These are phyloP conservation scores for Saturnispora zaruensis DNA, from an alignment of 805 yeast genomes.

Conservation along the genomic window DNA sequence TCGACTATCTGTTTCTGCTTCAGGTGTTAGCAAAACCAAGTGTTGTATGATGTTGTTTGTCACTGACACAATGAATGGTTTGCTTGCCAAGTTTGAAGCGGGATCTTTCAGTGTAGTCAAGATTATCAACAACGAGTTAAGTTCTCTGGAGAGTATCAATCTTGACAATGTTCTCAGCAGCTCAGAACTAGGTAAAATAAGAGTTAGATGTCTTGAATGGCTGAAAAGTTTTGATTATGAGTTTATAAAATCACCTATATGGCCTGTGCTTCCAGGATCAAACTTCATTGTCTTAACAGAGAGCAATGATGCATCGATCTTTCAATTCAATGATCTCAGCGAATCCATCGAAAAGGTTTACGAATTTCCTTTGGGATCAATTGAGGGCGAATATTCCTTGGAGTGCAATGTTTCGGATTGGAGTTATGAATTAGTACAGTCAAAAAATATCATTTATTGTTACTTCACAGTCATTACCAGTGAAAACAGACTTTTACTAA, in stretches of 20 bases:
- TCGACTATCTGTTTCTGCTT: conserved; percentile 12
- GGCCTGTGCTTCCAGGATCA: conserved; percentile 12
- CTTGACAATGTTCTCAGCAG: conserved; percentile 1
- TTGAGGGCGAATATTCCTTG: conserved; percentile 11
- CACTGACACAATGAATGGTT: conserved; percentile 15
- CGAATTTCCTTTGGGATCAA: conserved; percentile 7
- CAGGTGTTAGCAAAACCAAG: conserved; percentile 11
- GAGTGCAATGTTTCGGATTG: conserved; percentile 13
- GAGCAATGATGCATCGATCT: conserved; percentile 8
- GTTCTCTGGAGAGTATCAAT: conserved; percentile 5
- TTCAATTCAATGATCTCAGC: conserved; percentile 2
- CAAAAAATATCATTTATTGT: not conserved
- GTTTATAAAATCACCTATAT: conserved; percentile 5
- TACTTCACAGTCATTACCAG: conserved; percentile 11
- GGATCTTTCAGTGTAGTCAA: conserved; percentile 8
- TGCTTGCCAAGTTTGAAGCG: conserved; percentile 7
- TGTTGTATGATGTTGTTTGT: conserved; percentile 9
- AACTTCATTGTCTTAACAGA: conserved; percentile 13
- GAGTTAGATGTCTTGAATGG: conserved; percentile 15
- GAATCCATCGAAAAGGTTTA: not conserved
- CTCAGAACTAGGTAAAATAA: conserved; percentile 7
- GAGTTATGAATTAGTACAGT: conserved; percentile 1
- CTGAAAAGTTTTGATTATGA: conserved; percentile 7
- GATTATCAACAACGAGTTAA: conserved; percentile 9
- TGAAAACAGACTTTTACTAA: conserved; percentile 7